phyloP scores from a whole-genome alignment of 768 basidiomycete genomes.

The Trametes coccinea region DNA sequence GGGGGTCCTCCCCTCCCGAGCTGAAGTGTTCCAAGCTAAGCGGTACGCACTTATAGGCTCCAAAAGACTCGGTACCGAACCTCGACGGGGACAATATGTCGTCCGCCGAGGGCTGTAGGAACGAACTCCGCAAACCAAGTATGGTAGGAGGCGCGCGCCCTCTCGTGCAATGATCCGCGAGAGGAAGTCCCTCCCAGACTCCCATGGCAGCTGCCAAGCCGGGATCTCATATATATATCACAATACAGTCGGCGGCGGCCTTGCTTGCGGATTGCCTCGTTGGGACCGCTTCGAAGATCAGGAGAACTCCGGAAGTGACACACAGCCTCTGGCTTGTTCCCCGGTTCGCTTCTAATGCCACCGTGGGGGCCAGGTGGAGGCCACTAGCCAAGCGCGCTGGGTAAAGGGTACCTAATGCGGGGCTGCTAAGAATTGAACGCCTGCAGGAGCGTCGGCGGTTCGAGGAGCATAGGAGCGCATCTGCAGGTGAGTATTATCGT shows the following conservation, averaged over 20 bases:
- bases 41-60: neutral
- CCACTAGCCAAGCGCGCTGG: constrained; percentile 2
- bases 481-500: neutral
- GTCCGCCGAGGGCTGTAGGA: constrained; percentile 7
- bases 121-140: constrained; percentile 2
- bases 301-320: constrained; percentile 17
- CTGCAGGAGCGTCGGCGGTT: constrained; percentile 2
- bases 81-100: constrained; percentile 7
- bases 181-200: constrained; percentile 16
- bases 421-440: neutral
- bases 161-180: constrained; percentile 20
- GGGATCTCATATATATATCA: constrained; percentile 13
- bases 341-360: constrained; percentile 22
- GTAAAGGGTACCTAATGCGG: constrained; percentile 11
- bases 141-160: constrained; percentile 7
- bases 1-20: too few relatives aligned
- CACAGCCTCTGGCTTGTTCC: constrained; percentile 26
- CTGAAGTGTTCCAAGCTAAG: too few relatives aligned
- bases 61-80: constrained; percentile 16
- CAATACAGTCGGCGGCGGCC: constrained; percentile 20
- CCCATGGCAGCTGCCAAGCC: constrained; percentile 16
- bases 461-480: neutral
- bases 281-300: constrained; percentile 20
- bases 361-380: constrained; percentile 19
- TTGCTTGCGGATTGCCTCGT: constrained; percentile 9